phyloP scores from a whole-genome alignment of 2,329 filamentous ascomycete genomes.

The Scedosporium aurantiacum region DNA sequence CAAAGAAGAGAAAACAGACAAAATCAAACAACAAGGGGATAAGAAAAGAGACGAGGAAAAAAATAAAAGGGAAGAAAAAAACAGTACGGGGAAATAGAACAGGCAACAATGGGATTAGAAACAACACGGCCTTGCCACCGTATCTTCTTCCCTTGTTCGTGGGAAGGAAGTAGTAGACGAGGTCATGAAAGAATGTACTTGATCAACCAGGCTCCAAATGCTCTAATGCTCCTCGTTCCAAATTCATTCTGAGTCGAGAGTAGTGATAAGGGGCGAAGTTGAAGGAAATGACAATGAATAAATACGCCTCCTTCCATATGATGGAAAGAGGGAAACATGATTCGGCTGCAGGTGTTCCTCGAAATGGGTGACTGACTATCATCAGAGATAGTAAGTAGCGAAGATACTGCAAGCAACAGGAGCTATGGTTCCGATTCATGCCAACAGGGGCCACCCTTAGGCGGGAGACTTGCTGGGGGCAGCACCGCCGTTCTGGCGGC shows the following conservation, averaged over 20 bases:
- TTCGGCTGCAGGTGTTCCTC: background rate
- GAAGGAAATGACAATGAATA: background rate
- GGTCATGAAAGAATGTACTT: background rate
- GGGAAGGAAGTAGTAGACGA: background rate
- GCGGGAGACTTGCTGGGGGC: constrained; percentile 50
- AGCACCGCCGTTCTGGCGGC: constrained; percentile 50
- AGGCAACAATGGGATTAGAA: constrained; percentile 11
- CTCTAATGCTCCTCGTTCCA: constrained; percentile 6
- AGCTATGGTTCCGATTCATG: background rate
- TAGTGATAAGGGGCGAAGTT: constrained; percentile 2
- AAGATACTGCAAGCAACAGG: background rate
- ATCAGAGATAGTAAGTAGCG: background rate
- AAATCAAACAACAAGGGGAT: constrained; percentile 10
- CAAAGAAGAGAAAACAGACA: constrained; percentile 11
- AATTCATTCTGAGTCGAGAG: constrained; percentile 4
- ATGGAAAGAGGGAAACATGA: background rate
- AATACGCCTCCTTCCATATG: background rate
- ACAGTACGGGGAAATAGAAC: constrained; percentile 6
- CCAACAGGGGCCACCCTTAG: constrained; percentile 22
- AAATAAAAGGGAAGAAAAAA: background rate
- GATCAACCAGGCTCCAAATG: constrained; percentile 6
- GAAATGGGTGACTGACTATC: too few species aligned
- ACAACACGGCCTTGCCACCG: constrained; percentile 16
- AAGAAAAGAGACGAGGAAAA: constrained; percentile 1
- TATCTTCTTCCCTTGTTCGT: constrained; percentile 23